phyloP scores from a whole-genome alignment of 192 early-diverging fungal genomes.

The Geosiphon pyriformis region DNA sequence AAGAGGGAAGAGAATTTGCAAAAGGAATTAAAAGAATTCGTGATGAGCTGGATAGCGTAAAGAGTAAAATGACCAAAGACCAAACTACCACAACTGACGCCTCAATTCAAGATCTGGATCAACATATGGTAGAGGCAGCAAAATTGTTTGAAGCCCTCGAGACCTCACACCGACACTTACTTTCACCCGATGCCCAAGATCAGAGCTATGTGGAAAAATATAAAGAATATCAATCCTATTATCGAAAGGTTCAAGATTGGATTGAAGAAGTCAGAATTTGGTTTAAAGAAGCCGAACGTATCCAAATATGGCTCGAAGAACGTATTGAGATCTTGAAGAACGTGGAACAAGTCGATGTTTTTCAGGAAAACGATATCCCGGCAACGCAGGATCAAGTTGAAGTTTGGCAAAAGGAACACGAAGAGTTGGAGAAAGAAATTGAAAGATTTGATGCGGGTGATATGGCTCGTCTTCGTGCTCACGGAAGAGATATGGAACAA shows the following conservation, averaged over 20 bases:
- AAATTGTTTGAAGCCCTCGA: background rate
- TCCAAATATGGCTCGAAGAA: conserved; percentile 35
- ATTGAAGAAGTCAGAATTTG: conserved; percentile 34
- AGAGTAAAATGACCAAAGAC: conserved; percentile 15
- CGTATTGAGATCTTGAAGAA: conserved; percentile 29
- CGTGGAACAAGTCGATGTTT: conserved; percentile 22
- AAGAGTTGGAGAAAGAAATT: conserved; percentile 31
- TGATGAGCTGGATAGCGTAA: conserved; percentile 19
- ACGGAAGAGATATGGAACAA: conserved; percentile 37
- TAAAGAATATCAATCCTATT: background rate
- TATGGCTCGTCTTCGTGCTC: conserved; percentile 38
- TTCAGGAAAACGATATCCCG: conserved; percentile 19
- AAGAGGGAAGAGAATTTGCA: conserved; percentile 21
- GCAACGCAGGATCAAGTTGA: conserved; percentile 28
- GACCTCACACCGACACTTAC: background rate
- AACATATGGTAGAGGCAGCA: conserved; percentile 10
- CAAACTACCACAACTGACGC: conserved; percentile 22
- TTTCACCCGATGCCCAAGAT: conserved; percentile 5
- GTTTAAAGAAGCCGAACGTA: conserved; percentile 42
- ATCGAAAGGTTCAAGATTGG: conserved; percentile 7
- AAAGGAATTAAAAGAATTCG: conserved; percentile 4
- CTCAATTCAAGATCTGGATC: conserved; percentile 23
- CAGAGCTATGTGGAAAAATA: background rate
- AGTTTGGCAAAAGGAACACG: conserved; percentile 27
- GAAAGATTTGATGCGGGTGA: conserved; percentile 39